Conservation (phyloP, 805 yeast species). For the Kuraishia ogatae region DNA sequence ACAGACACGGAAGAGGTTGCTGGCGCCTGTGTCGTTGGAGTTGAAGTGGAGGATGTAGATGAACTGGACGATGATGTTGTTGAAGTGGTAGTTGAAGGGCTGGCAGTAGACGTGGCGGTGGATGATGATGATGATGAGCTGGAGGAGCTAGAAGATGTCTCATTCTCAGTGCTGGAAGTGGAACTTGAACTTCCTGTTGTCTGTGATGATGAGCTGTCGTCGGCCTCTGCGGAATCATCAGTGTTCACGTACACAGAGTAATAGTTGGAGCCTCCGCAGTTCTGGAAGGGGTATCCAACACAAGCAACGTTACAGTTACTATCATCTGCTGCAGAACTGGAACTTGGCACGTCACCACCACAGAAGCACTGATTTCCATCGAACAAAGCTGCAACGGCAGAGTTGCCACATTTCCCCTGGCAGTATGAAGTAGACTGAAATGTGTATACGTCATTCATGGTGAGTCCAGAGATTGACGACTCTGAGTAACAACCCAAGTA, state of each 20-base stretch:
- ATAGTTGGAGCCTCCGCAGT: constrained; percentile 51
- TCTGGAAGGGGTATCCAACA: constrained; percentile 50
- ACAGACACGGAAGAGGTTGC: constrained; percentile 7
- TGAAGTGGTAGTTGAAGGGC: constrained; percentile 10
- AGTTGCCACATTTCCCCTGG: constrained; percentile 36
- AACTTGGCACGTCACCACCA: constrained; percentile 35
- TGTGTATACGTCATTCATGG: constrained; percentile 32
- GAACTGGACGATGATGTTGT: constrained; percentile 9
- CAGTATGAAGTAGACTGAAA: constrained; percentile 62
- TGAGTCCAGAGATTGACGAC: constrained; percentile 13
- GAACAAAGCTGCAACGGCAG: constrained; percentile 40
- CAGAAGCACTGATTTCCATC: constrained; percentile 59
- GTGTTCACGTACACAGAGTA: constrained; percentile 30
- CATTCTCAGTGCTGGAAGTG: constrained; percentile 3
- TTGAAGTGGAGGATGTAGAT: constrained; percentile 7
- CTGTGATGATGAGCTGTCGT: constrained; percentile 5
- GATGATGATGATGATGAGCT: too few relatives aligned
- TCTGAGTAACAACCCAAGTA: constrained; percentile 21
- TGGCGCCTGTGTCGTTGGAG: constrained; percentile 8
- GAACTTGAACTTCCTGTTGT: constrained; percentile 13
- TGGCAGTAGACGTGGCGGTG: constrained; percentile 15
- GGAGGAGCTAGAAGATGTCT: too few relatives aligned
- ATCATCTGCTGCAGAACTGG: constrained; percentile 16
- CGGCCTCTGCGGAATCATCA: not conserved
- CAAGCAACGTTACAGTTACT: constrained; percentile 40